phyloP scores from a whole-genome alignment of 2,329 filamentous ascomycete species.

The Magnaporthiopsis poae region DNA sequence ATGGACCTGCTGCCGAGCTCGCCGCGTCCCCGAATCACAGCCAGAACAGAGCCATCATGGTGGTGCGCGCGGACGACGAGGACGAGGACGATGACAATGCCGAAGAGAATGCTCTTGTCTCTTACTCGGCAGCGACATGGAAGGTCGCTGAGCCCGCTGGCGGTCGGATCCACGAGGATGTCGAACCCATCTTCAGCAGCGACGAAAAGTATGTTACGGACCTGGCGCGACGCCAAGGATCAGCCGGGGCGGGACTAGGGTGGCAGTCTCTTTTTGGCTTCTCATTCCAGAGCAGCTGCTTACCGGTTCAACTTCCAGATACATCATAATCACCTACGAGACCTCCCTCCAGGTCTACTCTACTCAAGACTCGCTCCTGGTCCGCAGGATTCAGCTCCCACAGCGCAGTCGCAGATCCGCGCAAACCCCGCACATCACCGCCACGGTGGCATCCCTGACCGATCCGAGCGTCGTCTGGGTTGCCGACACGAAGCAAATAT shows the following conservation, averaged over 20 bases:
- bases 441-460: conserved; percentile 30
- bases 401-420: conserved; percentile 15
- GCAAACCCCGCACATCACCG: conserved; percentile 24
- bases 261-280: conserved; percentile 11
- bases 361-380: conserved; percentile 67
- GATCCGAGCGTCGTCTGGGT: conserved; percentile 46
- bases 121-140: conserved; percentile 31
- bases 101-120: conserved; percentile 8
- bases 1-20: not conserved
- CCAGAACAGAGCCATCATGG: not conserved
- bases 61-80: conserved; percentile 8
- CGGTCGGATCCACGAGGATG: conserved; percentile 50
- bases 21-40: too few species aligned
- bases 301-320: conserved; percentile 26
- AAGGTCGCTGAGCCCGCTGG: conserved; percentile 55
- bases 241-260: not conserved
- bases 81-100: conserved; percentile 10
- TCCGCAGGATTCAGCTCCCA: conserved; percentile 56
- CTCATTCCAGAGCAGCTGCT: conserved; percentile 11
- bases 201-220: conserved; percentile 47
- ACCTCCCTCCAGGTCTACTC: conserved; percentile 73
- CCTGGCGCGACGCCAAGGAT: not conserved
- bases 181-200: conserved; percentile 51
- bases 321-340: conserved; percentile 65
- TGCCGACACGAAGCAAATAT: conserved; percentile 49